Base-by-base conservation (phyloP, 805 yeast genomes). In the Tetrapisispora nanseiensis region DNA sequence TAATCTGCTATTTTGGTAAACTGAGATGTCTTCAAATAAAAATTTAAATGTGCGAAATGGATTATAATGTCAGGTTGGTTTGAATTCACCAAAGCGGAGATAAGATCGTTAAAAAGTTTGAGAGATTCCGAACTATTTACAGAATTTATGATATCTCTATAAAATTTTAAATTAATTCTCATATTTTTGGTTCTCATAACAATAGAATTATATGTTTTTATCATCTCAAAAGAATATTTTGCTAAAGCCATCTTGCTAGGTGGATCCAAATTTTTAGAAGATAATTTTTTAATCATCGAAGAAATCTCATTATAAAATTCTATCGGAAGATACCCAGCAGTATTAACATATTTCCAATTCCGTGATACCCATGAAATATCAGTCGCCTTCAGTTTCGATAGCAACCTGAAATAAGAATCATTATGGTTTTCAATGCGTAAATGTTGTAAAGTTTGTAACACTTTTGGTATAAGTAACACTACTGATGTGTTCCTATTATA, bases 301-400 rank as follows among this genome's bases (percentile, higher is more conserved):
- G 57, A 47, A 3, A 56, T 31, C 40, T 55, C 60, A 41, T 54
- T 47, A 37, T 49, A 56, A 26, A 59, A 48, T 42, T 56, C 62
- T 11, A 48, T 39, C 7, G 63, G 63, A 6, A 48, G 15, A 18
- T 37, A 20, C 18, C 31, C 32, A 7, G 33, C 29, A 12, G 28
- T 28, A 8, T 28, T 29, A 23, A 48, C 40, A n/a, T 8, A 32
- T 21, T 42, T 43, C 3, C 50, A 48, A 7, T 40, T 41, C 18
- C 38, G 43, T n/a, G 51, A 42, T 6, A 54, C 29, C 63, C 63
- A 59, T 31, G 34, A 36, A 16, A 56, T 46, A n/a, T 38, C 40
- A 13, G 55, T 44, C 3, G 50, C 35, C 15, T 51, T 46, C 7
- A 59, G 38, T 33, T 47, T 50, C 31, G 54, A 52, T 21, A 57